Percentiles rank a stretch among this genome's conserved stretches.
Conservation (phyloP, 106 monocot genomes). For the Hemerocallis citrina region DNA sequence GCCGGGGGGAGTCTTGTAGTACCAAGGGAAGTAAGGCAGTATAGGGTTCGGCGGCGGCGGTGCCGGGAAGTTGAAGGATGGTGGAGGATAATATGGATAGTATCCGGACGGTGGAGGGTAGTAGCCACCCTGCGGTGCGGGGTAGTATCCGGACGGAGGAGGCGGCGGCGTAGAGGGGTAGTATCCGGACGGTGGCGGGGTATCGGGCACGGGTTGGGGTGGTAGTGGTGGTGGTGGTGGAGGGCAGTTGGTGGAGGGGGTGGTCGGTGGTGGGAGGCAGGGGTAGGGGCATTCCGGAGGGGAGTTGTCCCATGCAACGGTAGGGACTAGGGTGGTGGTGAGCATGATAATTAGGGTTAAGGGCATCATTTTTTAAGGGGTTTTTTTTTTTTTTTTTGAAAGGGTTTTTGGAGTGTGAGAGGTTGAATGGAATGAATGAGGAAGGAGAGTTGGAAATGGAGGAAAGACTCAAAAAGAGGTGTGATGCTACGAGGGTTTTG, state of each 20-base stretch:
- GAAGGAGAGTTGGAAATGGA: too few species aligned
- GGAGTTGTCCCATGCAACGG: conserved; percentile 15
- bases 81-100: conserved; percentile 29
- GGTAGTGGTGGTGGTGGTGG: conserved; percentile 7
- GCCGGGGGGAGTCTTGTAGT: conserved; percentile 36
- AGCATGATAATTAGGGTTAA: not conserved
- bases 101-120: conserved; percentile 27
- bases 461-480: too few species aligned
- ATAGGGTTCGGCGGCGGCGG: conserved; percentile 71
- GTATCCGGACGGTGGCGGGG: conserved; percentile 27
- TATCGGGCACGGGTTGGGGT: conserved; percentile 36
- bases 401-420: not conserved
- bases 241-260: conserved; percentile 14
- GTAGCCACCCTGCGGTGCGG: conserved; percentile 9
- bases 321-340: not conserved
- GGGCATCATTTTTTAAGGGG: not conserved
- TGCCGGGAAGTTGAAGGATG: conserved; percentile 16
- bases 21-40: conserved; percentile 63
- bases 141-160: not conserved
- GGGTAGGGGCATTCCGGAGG: conserved; percentile 42
- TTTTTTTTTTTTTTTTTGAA: not conserved
- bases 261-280: conserved; percentile 35
- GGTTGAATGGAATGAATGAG: too few species aligned
- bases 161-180: not conserved
- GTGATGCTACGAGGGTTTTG: too few species aligned